These are phyloP conservation scores for Haematococcus lacustris DNA, from an alignment of 139 green algal species.

Conservation along the genomic window DNA sequence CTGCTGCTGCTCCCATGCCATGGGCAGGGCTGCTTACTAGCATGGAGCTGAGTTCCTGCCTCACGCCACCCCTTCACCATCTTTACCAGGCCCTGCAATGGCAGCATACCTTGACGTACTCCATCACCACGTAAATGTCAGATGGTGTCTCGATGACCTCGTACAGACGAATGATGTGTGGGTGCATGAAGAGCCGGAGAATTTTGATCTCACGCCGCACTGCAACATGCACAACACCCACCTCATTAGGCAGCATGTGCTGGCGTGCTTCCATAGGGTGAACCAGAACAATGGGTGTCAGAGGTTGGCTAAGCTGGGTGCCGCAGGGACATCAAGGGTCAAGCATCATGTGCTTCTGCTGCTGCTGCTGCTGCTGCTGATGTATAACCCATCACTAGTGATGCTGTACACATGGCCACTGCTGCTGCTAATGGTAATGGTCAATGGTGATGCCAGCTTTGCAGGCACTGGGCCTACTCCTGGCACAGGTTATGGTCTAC, in stretches of 20 bases:
- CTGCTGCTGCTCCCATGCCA: too few relatives aligned
- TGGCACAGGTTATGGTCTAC: too few relatives aligned
- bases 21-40: neutral
- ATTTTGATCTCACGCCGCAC: slow-evolving; percentile 94
- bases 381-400: neutral
- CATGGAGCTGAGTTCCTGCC: neutral
- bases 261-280: neutral
- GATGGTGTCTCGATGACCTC: slow-evolving; percentile 94
- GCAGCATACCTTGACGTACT: slow-evolving; percentile 85
- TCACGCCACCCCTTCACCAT: neutral
- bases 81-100: neutral
- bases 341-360: neutral
- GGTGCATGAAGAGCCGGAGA: slow-evolving; percentile 97
- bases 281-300: slow-evolving; percentile 5
- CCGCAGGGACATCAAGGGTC: neutral
- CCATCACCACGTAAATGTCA: slow-evolving; percentile 99
- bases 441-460: too few relatives aligned
- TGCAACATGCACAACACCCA: too few relatives aligned
- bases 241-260: neutral
- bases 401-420: neutral
- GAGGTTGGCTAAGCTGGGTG: neutral
- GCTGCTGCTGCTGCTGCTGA: neutral
- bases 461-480: neutral
- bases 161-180: slow-evolving; percentile 98
- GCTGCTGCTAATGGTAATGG: neutral